phyloP scores from a whole-genome alignment of 441 rosid species.

The Eruca vesicaria region DNA sequence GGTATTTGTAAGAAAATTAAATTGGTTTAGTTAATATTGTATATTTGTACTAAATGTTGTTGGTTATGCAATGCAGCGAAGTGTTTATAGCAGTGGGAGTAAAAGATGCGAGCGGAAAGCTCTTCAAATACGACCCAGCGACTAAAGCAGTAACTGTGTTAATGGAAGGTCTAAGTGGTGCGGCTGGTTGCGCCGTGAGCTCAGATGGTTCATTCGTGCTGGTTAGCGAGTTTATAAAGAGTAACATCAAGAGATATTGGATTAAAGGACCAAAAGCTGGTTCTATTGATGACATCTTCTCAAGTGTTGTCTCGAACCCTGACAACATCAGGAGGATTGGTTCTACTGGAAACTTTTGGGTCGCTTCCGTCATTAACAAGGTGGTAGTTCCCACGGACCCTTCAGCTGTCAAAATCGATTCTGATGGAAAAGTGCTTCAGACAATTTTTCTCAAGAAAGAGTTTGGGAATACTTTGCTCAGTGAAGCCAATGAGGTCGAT shows the following conservation, averaged over 20 bases:
- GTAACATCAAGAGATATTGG: slow-evolving; percentile 32
- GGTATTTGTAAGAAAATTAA: not conserved
- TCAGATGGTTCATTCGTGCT: slow-evolving; percentile 37
- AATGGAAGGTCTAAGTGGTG: slow-evolving; percentile 23
- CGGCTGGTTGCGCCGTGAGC: slow-evolving; percentile 36
- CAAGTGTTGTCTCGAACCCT: slow-evolving; percentile 23
- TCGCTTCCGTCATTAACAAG: slow-evolving; percentile 30
- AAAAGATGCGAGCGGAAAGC: slow-evolving; percentile 28
- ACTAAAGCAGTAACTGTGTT: slow-evolving; percentile 27
- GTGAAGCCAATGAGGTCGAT: slow-evolving; percentile 31
- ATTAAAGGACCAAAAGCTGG: slow-evolving; percentile 33
- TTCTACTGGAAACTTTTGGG: slow-evolving; percentile 34
- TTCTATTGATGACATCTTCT: slow-evolving; percentile 24
- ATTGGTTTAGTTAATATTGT: not conserved
- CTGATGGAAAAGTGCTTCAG: slow-evolving; percentile 30
- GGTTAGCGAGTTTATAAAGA: slow-evolving; percentile 18
- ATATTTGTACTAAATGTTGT: too few species aligned
- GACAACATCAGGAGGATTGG: slow-evolving; percentile 34
- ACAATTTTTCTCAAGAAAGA: slow-evolving; percentile 25
- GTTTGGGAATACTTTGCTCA: slow-evolving; percentile 33
- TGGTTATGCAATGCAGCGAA: slow-evolving; percentile 19
- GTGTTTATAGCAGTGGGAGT: slow-evolving; percentile 21
- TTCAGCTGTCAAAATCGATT: slow-evolving; percentile 21
- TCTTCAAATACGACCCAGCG: slow-evolving; percentile 35
- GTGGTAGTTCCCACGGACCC: slow-evolving; percentile 25